Base-by-base conservation (phyloP, 2,329 filamentous ascomycete species). In the Ascochyta rabiei region DNA sequence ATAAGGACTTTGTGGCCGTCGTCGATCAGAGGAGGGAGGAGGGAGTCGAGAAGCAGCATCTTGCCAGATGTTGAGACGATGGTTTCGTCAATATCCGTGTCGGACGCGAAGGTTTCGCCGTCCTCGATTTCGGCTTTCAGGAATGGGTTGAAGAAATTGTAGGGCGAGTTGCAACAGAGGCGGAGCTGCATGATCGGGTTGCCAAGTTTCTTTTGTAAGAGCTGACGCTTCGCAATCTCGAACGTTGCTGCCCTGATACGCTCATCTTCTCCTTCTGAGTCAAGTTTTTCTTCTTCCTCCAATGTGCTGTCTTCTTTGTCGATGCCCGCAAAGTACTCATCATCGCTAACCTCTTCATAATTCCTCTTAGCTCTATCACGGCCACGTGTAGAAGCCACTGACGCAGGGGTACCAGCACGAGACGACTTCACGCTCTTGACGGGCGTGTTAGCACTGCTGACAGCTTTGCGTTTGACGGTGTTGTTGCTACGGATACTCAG, bases 91-190 rank as follows among this genome's bases (percentile, higher is more conserved):
- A 83, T 79, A 0, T 82, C 73, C 6, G 77, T 77, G n/a, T 80
- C 78, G 1, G 83, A 82, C 0, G 74, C 73, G 39, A 70, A 71
- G 0, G 70, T 73, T 33, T 76, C 72, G 1, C 83, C 80, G 6
- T 62, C 69, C 10, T 80, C 80, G 0, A 84, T 81, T 84, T 78
- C 76, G n/a, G 69, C 68, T 21, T 66, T 61, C 15, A 73, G 61
- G 61, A 93, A 98, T 0, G 95, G 93, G 71, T 92, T 96, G 76
- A 96, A 98, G 73, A 99, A 98, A 70, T 97, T 96, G 75, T 97
- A 93, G 0, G 95, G 95, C 0, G 87, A 91, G 74, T 99, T 96
- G 75, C 95, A 98, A 10, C 91, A 91, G 0, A 97, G 83, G 0
- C 95, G 89, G 3, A 96, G 85, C 72, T 99, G 95, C 81, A 96